Evolutionary conservation across 331 rosid species (phyloP).

Genomic region (Stylosanthes scabra): DNA sequence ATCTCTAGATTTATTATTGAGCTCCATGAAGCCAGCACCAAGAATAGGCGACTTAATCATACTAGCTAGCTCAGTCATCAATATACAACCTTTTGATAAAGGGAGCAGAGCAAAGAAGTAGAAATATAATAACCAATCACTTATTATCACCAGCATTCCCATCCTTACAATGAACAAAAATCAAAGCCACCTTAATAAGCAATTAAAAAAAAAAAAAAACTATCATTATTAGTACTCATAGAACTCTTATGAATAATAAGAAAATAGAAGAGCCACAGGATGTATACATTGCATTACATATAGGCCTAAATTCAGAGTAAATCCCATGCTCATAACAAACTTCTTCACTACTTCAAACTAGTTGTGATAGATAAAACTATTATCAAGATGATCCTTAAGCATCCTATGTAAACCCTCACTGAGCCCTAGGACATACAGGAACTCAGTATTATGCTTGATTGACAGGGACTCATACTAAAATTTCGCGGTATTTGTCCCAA

Average conservation of each 20-base stretch:
- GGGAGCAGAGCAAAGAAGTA: not conserved
- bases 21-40: conserved; percentile 9
- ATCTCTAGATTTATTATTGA: not conserved
- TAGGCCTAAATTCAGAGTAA: not conserved
- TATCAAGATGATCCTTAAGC: not conserved
- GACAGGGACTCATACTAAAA: no score
- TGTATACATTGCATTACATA: not conserved
- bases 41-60: not conserved
- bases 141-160: not conserved
- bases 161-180: conserved; percentile 1
- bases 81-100: not conserved
- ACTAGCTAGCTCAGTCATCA: not conserved
- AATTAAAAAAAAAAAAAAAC: not conserved
- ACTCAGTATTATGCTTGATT: no score
- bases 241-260: not conserved
- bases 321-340: not conserved
- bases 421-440: no score
- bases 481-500: no score
- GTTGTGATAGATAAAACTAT: not conserved
- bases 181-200: not conserved
- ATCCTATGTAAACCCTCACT: no score
- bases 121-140: not conserved
- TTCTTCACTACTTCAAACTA: not conserved
- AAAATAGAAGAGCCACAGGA: not conserved
- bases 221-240: not conserved